Base-by-base conservation (phyloP, 2,329 filamentous ascomycete species). In the Rhynchosporium secalis region DNA sequence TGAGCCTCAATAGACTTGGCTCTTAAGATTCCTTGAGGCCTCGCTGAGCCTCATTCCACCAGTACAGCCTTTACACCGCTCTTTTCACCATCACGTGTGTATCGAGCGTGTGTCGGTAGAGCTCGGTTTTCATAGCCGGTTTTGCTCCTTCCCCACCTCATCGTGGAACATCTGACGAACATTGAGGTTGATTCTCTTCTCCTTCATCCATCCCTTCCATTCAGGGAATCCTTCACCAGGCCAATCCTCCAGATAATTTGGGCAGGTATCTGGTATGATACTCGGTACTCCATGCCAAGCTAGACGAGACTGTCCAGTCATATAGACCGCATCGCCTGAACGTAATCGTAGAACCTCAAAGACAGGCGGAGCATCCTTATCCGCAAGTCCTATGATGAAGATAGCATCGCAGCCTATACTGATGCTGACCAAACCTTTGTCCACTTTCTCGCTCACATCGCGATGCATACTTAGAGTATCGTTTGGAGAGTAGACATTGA, bases 271-370 rank as follows among this genome's bases (percentile, higher is more conserved):
- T 52, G 86, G 83, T 41, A 97, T 72, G 12, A 98, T 88, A 74
- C 93, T 95, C 5, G 95, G 93, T 12, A 98, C 92, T 12, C 91
- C 93, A 77, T 98, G 95, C 94, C 94, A 98, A 2, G 94, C 93
- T 76, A 92, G 96, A 48, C 95, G 82, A 3, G 91, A 89, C 62
- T 86, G 81, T 26, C 89, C 84, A 56, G 85, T 87, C 94, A 99
- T 98, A 72, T 96, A 92, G 0, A 98, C 86, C 0, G 87, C 92
- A 77, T 97, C 94, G 0, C 95, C 94, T 0, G 92, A 96, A 29
- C 87, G 82, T 43, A 98, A 79, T 28, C 89, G 81, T 41, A 96
- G 72, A 2, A 87, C 76, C 4, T 89, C 72, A 64, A 83, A 83
- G 29, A 33, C 58, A 40, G 51, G 61, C 6, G 59, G 51, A 8